phyloP scores from a whole-genome alignment of 2,329 filamentous ascomycete species.

The Paramyrothecium sp. region DNA sequence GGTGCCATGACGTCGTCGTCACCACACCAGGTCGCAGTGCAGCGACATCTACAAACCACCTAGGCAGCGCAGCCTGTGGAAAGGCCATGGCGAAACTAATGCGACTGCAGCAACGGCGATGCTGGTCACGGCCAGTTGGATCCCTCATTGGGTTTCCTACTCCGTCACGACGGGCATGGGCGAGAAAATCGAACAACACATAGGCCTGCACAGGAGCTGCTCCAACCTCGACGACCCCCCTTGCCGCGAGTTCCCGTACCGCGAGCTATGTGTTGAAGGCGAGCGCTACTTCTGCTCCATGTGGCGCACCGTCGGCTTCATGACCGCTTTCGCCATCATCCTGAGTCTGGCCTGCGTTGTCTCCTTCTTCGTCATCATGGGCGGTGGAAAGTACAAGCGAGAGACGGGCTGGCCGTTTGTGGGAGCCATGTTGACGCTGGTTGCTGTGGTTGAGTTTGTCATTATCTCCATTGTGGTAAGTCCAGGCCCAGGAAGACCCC shows the following conservation, averaged over 20 bases:
- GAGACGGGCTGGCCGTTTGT: slow-evolving; percentile 82
- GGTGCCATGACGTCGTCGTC: neutral
- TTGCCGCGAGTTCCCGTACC: slow-evolving; percentile 47
- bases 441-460: slow-evolving; percentile 69
- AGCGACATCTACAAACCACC: neutral
- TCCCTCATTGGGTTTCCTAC: slow-evolving; percentile 72
- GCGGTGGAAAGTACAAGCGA: slow-evolving; percentile 75
- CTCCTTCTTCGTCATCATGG: slow-evolving; percentile 72
- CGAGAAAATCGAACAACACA: slow-evolving; percentile 52
- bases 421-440: slow-evolving; percentile 61
- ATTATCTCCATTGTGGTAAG: slow-evolving; percentile 81
- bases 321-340: slow-evolving; percentile 83
- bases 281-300: slow-evolving; percentile 82
- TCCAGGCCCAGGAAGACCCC: slow-evolving; percentile 13
- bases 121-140: slow-evolving; percentile 66
- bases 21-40: neutral
- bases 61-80: neutral
- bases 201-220: slow-evolving; percentile 82
- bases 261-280: slow-evolving; percentile 30
- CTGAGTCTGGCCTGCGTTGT: slow-evolving; percentile 79
- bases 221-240: slow-evolving; percentile 62
- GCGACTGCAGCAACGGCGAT: slow-evolving; percentile 61
- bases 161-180: slow-evolving; percentile 48
- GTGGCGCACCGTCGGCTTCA: slow-evolving; percentile 86
- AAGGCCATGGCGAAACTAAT: neutral